Evolutionary conservation across 345 rosid species (phyloP), one percentile per base, ranked within the genome.

Genomic region (Ceriops decandra): DNA sequence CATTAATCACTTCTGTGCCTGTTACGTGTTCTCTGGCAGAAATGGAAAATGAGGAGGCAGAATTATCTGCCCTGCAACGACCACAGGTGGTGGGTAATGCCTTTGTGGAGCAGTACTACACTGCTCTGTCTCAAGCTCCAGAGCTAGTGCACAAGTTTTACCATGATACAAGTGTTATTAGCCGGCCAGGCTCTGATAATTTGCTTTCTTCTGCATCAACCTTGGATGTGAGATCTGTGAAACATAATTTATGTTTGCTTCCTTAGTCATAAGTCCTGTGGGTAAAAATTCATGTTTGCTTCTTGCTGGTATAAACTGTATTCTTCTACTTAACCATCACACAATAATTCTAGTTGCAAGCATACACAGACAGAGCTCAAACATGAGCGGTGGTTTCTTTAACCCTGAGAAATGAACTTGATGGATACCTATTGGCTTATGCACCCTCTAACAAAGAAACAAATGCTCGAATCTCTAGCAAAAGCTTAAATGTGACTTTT

Each of bases 21-120:
- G 17, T 13, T 13, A 26, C 49, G 4, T 52, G 7, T 27, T 61
- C 7, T 27, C 7, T 27, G 6, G 46, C 60, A 71, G 58, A 53
- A 42, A 76, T 71, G 79, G 68, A 59, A 26, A 54, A 27, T 36
- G 57, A 70, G 53, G 56, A 70, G 53, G 56, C n/a, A 22, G 75
- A 61, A 52, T 62, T 47, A 26, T 35, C 64, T 62, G 56, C 54
- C 15, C 71, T 33, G 10, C 24, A 35, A 42, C 49, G 49, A 3
- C 62, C 79, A 5, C 31, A 71, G 30, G 60, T 66, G 68, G 75
- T 76, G 59, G 75, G 75, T n/a, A 71, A 67, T 56, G 69, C 69
- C 31, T 76, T 76, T 67, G 75, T 72, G 36, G 62, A 71, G 64
- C 79, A 76, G 49, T 76, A 76, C 62, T 76, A 76, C 53, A 66